Evolutionary conservation across 2,329 filamentous ascomycete species (phyloP).

Genomic region (Cordyceps fumosorosea): DNA sequence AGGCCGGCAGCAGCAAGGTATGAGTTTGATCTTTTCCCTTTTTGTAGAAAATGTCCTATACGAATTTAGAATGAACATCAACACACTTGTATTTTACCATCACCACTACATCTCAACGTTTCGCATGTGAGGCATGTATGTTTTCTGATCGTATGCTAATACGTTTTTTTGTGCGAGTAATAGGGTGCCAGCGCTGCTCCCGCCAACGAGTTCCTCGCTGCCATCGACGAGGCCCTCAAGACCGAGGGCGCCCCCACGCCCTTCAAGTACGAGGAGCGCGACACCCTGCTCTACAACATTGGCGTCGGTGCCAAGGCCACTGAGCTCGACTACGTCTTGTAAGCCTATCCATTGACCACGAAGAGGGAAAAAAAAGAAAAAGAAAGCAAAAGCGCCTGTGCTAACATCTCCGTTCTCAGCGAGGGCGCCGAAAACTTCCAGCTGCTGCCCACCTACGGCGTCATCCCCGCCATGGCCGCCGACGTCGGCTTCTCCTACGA

Average conservation of each 20-base stretch:
- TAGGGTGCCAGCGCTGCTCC: conserved; percentile 16
- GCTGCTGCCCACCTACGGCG: conserved; percentile 88
- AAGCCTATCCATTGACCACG: conserved; percentile 19
- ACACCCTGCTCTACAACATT: conserved; percentile 92
- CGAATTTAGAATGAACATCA: conserved; percentile 16
- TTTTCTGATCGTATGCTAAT: conserved; percentile 17
- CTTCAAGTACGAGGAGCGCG: conserved; percentile 78
- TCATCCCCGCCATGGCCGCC: conserved; percentile 88
- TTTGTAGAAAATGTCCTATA: neutral
- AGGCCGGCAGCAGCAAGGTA: conserved; percentile 51
- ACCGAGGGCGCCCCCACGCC: conserved; percentile 63
- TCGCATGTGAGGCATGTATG: neutral
- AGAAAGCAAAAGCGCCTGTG: neutral
- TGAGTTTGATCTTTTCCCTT: conserved; percentile 31
- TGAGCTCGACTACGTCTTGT: conserved; percentile 79
- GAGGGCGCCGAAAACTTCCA: conserved; percentile 92
- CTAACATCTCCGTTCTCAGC: conserved; percentile 21
- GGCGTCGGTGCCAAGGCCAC: conserved; percentile 87
- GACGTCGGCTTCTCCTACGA: conserved; percentile 71
- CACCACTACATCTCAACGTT: neutral
- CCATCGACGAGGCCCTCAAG: conserved; percentile 70
- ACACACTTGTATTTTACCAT: conserved; percentile 4
- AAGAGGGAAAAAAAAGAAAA: no score
- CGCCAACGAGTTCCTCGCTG: conserved; percentile 60
- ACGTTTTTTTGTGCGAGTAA: conserved; percentile 19